Percentiles rank a stretch among this genome's conserved stretches.
These are phyloP conservation scores for Glycine soja DNA, from an alignment of 306 rosid genomes.

Conservation along the genomic window DNA sequence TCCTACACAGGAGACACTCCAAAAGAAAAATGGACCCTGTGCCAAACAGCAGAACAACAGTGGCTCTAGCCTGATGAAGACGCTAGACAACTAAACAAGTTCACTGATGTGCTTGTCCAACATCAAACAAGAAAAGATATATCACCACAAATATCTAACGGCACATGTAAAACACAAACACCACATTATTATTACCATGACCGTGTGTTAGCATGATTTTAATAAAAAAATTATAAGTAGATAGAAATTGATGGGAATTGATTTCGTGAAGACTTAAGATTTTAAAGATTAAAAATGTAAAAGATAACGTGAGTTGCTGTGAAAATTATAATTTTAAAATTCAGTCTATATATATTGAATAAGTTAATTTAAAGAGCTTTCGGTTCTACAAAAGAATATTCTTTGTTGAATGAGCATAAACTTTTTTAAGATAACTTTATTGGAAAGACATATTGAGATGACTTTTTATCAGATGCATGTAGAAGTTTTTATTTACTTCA, in stretches of 20 bases:
- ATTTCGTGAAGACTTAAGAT: not conserved
- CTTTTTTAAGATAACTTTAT: not conserved
- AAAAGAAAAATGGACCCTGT: slow-evolving; percentile 39
- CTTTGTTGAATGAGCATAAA: not conserved
- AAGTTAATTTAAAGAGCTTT: not conserved
- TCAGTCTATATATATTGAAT: not conserved
- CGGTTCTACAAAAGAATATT: not conserved
- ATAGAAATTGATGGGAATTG: not conserved
- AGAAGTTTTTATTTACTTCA: no score
- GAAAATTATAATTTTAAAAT: not conserved
- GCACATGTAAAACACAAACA: slow-evolving; percentile 13
- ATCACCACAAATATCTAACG: slow-evolving; percentile 36
- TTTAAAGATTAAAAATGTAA: not conserved
- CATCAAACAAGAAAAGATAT: slow-evolving; percentile 45
- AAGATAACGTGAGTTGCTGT: no score
- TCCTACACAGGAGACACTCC: slow-evolving; percentile 33
- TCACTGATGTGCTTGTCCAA: slow-evolving; percentile 43
- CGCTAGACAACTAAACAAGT: slow-evolving; percentile 37
- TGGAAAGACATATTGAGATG: no score
- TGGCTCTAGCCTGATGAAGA: slow-evolving; percentile 40
- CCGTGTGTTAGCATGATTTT: not conserved
- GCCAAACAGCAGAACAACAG: slow-evolving; percentile 34
- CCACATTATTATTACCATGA: slow-evolving; percentile 18
- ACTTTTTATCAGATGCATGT: no score
- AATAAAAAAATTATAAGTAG: not conserved